Base-by-base conservation (phyloP, 2,329 filamentous ascomycete genomes). In the Fusarium virguliforme region DNA sequence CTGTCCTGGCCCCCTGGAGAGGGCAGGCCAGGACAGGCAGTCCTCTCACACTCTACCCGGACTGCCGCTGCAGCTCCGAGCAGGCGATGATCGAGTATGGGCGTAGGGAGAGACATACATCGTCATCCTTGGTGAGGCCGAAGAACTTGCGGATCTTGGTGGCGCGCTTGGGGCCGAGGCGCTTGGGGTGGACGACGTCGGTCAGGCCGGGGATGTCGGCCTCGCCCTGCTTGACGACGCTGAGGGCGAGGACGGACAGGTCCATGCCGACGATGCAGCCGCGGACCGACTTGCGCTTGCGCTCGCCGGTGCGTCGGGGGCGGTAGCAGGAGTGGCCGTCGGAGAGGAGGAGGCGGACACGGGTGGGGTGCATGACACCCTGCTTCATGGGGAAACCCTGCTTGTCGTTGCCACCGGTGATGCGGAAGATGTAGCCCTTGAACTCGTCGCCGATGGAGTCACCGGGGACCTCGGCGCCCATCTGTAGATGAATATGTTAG, bases 321-420 rank as follows among this genome's bases (percentile, higher is more conserved):
- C 96, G 95, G 92, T 98, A 99, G 94, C 96, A 99, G 80, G 94
- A 96, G 93, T 98, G 96, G 85, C 96, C 96, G 64, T 97, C 94
- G 83, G 92, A 84, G 83, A 99, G 94, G 81, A 99, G 93, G 78
- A 99, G 94, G 79, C 94, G 92, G 87, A 98, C 96, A 96, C 96
- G 96, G 85, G 94, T 96, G 81, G 96, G 95, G 86, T 97, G 93
- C 90, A 99, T 95, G 85, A 97, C 93, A 90, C 96, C 96, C 92
- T 99, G 97, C 94, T 99, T 99, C 96, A 99, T 99, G 80, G 96
- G 96, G 91, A 99, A 99, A 89, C 96, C 96, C 90, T 99, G 97
- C 94, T 99, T 99, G 93, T 99, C 96, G 93, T 99, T 99, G 84
- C 97, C 96, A 83, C 96, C 97, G 81, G 96, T 99, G 89, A 99